A percentile compares a stretch with the other conserved stretches of the same genome.
Conservation (phyloP, 192 early-diverging fungal species). For the Spinellus fusiger region DNA sequence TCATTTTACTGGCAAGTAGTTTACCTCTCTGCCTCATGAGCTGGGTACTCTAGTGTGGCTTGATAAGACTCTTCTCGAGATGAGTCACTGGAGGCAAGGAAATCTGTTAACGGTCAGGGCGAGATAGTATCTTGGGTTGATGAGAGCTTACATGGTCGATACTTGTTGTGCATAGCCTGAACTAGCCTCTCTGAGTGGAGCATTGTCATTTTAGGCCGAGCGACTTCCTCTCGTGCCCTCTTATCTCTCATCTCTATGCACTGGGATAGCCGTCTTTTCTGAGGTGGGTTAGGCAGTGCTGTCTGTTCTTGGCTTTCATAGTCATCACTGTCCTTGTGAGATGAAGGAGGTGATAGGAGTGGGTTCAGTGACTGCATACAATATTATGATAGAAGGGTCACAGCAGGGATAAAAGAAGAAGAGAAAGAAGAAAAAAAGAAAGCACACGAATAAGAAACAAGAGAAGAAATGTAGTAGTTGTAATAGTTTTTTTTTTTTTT, state of each 20-base stretch:
- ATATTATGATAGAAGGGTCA: no score
- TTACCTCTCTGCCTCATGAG: constrained; percentile 27
- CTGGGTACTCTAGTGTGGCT: background rate
- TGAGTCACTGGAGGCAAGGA: background rate
- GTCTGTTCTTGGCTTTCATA: background rate
- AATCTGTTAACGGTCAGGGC: constrained; percentile 25
- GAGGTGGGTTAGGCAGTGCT: no score
- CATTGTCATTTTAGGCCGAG: background rate
- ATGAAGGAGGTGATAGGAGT: background rate
- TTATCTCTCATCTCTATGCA: background rate
- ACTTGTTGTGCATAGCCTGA: background rate
- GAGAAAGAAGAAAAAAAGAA: background rate
- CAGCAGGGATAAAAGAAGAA: background rate
- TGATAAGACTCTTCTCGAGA: background rate
- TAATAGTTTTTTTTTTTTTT: no score
- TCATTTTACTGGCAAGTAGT: background rate
- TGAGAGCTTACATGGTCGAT: constrained; percentile 3
- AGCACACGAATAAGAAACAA: background rate
- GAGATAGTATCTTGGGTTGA: background rate
- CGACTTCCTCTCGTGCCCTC: background rate
- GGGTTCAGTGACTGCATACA: no score
- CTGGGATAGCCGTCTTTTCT: background rate
- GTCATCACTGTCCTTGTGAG: background rate
- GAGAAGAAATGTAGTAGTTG: no score
- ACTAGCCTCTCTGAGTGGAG: background rate